phyloP scores from a whole-genome alignment of 768 basidiomycete genomes.

The Russula virescens region DNA sequence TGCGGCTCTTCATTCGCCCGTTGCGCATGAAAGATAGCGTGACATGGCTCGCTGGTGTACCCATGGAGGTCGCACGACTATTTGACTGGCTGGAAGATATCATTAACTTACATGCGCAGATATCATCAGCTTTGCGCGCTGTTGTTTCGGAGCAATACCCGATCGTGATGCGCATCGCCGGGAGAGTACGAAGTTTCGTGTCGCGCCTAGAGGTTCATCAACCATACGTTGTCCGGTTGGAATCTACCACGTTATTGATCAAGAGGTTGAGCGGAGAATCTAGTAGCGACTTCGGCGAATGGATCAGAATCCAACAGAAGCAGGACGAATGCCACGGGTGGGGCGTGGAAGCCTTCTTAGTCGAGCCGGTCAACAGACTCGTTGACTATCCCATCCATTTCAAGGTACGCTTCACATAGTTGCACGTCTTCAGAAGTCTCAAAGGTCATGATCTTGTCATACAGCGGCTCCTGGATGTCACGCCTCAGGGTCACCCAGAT shows the following conservation, averaged over 20 bases:
- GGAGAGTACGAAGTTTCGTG: slow-evolving; percentile 54
- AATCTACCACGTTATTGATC: slow-evolving; percentile 50
- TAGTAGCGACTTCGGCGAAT: slow-evolving; percentile 78
- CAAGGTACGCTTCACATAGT: slow-evolving; percentile 46
- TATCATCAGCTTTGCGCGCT: slow-evolving; percentile 46
- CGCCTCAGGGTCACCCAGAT: slow-evolving; percentile 64
- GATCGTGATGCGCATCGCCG: slow-evolving; percentile 50
- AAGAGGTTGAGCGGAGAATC: slow-evolving; percentile 43
- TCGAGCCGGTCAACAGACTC: slow-evolving; percentile 71
- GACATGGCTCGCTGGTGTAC: slow-evolving; percentile 78
- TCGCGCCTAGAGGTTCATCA: slow-evolving; percentile 75
- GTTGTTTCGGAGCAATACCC: slow-evolving; percentile 39
- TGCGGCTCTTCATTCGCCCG: slow-evolving; percentile 71
- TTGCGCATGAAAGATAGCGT: slow-evolving; percentile 65
- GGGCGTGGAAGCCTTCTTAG: slow-evolving; percentile 60
- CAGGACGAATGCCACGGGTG: slow-evolving; percentile 51
- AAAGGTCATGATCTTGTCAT: slow-evolving; percentile 12
- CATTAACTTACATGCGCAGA: slow-evolving; percentile 62
- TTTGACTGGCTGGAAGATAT: slow-evolving; percentile 92
- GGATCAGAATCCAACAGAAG: slow-evolving; percentile 62
- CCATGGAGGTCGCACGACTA: slow-evolving; percentile 57
- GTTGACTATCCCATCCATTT: slow-evolving; percentile 68
- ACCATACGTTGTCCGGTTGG: slow-evolving; percentile 74
- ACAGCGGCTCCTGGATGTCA: slow-evolving; percentile 65
- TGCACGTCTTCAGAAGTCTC: neutral